A percentile compares a stretch with the other conserved stretches of the same genome.
Conservation (phyloP, 768 basidiomycete species). For the Mycena kentingensis region DNA sequence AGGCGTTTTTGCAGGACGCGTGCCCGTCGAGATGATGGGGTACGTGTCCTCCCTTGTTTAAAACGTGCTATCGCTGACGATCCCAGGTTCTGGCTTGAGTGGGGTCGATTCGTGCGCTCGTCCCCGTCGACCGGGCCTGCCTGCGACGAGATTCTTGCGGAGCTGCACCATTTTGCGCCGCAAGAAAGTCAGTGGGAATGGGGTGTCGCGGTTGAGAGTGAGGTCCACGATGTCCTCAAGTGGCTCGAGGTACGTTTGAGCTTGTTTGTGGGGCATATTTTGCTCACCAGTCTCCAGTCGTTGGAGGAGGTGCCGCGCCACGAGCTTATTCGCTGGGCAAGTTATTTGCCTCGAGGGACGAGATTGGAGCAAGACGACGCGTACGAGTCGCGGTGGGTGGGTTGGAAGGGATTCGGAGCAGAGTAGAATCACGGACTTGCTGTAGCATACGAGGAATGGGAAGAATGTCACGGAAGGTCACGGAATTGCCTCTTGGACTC, state of each 20-base stretch:
- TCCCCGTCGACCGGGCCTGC: conserved; percentile 1
- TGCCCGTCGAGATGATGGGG: conserved; percentile 12
- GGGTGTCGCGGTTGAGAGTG: conserved; percentile 5
- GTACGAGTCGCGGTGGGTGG: conserved; percentile 17
- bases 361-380: conserved; percentile 7
- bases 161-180: conserved; percentile 9
- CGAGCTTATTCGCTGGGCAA: conserved; percentile 13
- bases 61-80: background rate
- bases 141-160: conserved; percentile 4
- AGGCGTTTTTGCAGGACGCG: background rate
- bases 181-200: conserved; percentile 1
- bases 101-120: conserved; percentile 18
- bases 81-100: conserved; percentile 19
- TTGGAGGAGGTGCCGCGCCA: background rate
- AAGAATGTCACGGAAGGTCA: no score
- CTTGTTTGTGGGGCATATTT: background rate
- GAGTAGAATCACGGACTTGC: background rate
- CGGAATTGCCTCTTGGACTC: no score
- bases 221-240: conserved; percentile 19
- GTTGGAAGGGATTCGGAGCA: conserved; percentile 3
- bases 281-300: background rate
- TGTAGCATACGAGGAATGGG: no score
- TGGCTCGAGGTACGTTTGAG: conserved; percentile 16
- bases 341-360: conserved; percentile 2
- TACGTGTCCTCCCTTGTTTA: background rate